Conservation (phyloP, 2,329 filamentous ascomycete genomes). For the Fusarium mangiferae region DNA sequence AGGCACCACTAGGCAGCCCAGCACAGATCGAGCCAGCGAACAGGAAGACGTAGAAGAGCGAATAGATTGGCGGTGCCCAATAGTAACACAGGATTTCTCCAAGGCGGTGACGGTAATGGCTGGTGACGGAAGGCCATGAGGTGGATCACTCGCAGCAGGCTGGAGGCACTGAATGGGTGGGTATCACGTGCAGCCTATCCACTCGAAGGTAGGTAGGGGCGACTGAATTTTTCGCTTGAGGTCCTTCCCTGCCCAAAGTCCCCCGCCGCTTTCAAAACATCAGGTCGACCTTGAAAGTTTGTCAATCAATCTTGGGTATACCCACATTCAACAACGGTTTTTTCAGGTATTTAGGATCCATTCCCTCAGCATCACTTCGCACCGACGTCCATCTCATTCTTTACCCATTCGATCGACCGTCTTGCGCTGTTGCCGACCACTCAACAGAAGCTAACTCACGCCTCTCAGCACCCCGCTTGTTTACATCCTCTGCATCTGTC, state of each 20-base stretch:
- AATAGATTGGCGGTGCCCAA: constrained; percentile 34
- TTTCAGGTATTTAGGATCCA: constrained; percentile 41
- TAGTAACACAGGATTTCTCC: constrained; percentile 33
- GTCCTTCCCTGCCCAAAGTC: constrained; percentile 51
- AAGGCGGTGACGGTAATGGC: constrained; percentile 43
- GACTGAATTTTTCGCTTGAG: constrained; percentile 58
- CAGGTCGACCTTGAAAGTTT: constrained; percentile 52
- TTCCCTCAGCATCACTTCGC: constrained; percentile 24
- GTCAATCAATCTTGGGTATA: constrained; percentile 47
- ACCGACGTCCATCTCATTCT: constrained; percentile 20
- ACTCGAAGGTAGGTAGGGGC: constrained; percentile 40
- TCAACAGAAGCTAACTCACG: constrained; percentile 48
- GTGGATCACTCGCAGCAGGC: constrained; percentile 24
- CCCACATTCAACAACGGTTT: constrained; percentile 44
- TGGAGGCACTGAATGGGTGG: constrained; percentile 27
- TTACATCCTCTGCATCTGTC: constrained; percentile 54
- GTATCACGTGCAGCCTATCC: constrained; percentile 50
- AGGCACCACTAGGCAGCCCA: constrained; percentile 28
- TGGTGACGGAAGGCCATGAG: constrained; percentile 26
- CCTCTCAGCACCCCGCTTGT: constrained; percentile 57
- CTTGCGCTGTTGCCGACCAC: constrained; percentile 27
- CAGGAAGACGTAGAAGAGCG: constrained; percentile 17
- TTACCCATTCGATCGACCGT: constrained; percentile 19
- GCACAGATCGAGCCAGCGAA: constrained; percentile 24
- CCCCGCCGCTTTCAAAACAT: constrained; percentile 58